Percentiles rank a stretch among this genome's conserved stretches.
These are phyloP conservation scores for Ustilago bromivora DNA, from an alignment of 1,284 basidiomycete genomes.

Conservation along the genomic window DNA sequence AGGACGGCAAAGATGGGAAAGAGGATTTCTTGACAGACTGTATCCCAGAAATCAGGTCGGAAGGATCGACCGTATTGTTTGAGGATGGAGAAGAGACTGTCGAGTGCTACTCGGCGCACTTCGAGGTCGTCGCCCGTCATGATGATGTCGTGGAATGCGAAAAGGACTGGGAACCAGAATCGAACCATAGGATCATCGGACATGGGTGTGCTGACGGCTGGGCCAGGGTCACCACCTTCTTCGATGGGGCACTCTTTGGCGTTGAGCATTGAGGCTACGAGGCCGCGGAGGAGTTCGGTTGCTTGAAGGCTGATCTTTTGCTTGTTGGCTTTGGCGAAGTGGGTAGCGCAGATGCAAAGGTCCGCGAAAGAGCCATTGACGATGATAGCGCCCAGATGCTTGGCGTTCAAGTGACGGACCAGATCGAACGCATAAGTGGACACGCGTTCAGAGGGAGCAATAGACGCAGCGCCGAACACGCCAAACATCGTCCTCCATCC, in stretches of 20 bases:
- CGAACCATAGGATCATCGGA: conserved; percentile 61
- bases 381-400: conserved; percentile 91
- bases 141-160: conserved; percentile 98
- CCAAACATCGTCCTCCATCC: conserved; percentile 99
- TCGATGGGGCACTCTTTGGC: conserved; percentile 58
- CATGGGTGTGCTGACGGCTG: conserved; percentile 52
- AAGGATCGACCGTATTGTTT: conserved; percentile 90
- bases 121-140: conserved; percentile 99
- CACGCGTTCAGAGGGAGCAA: conserved; percentile 92
- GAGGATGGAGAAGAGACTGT: conserved; percentile 93
- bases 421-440: conserved; percentile 96
- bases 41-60: conserved; percentile 95
- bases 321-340: conserved; percentile 98
- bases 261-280: conserved; percentile 84
- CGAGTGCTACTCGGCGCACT: conserved; percentile 86
- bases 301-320: conserved; percentile 97
- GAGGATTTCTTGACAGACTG: conserved; percentile 93
- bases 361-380: conserved; percentile 94
- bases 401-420: conserved; percentile 88
- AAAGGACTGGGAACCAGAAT: conserved; percentile 96
- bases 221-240: conserved; percentile 53
- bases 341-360: conserved; percentile 94
- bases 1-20: conserved; percentile 99
- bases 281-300: conserved; percentile 91
- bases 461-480: conserved; percentile 95